Evolutionary conservation across 202 grass and related monocot species (phyloP), one percentile per base, ranked within the genome.

Genomic region (Cymbopogon flexuosus): DNA sequence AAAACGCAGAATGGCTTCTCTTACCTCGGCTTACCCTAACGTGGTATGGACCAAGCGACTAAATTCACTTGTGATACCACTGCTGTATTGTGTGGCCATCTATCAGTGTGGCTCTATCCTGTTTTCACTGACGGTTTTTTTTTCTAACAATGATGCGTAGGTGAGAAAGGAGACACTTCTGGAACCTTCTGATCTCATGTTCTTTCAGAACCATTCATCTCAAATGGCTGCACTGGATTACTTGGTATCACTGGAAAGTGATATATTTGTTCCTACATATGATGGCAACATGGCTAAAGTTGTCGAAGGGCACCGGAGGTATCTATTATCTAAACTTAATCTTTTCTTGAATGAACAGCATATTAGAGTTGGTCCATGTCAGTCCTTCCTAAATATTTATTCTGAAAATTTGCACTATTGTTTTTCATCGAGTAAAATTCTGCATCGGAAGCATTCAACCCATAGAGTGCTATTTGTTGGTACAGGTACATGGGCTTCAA

Each of bases 211-310:
- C 33, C 95, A 98, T 85, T 98, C 90, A 21, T 93, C 90, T 11
- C 92, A 98, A 82, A 95, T 98, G 95, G 92, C 95, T 35, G 95
- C 95, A 3, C 73, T 98, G 6, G 95, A 98, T 89, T 98, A 98
- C 65, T 86, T 98, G 23, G 90, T 98, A 51, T 98, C 95, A 29
- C 64, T 98, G 65, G 90, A 91, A 79, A 94, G 92, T 63, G 92
- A 93, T 73, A 89, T 98, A 24, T 98, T 98, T 80, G 82, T 98
- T 68, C 95, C 95, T 60, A 94, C 92, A 47, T 94, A 94, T 78
- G 92, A 94, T 68, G 92, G 95, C 11, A 98, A 98, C 82, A 94
- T 94, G 95, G 95, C 95, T 75, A 93, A 92, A 89, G 92, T 94
- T 80, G 92, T 93, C 1, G 95, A 98, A 83, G 95, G 95, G 4